phyloP scores from a whole-genome alignment of 805 yeast genomes.

The Suhomyces kilbournensis region DNA sequence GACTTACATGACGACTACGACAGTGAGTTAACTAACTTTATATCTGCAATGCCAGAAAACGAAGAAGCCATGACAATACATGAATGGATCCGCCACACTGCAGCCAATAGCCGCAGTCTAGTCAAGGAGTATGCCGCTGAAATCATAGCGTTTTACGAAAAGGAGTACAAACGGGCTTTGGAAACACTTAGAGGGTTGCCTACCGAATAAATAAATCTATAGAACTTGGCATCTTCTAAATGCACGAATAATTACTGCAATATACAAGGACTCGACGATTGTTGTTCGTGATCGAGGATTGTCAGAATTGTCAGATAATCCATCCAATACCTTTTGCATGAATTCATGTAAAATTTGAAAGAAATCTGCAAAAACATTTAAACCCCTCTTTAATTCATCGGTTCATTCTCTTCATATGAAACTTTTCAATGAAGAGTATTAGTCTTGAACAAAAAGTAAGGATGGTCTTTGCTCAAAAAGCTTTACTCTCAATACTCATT shows the following conservation, averaged over 20 bases:
- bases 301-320: background rate
- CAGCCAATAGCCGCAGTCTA: constrained; percentile 50
- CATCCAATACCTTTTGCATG: no score
- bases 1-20: constrained; percentile 59
- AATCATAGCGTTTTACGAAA: constrained; percentile 47
- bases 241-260: background rate
- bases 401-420: background rate
- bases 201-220: constrained; percentile 8
- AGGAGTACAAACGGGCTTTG: constrained; percentile 52
- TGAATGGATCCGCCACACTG: constrained; percentile 63
- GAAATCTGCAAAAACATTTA: background rate
- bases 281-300: background rate
- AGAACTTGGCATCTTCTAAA: background rate
- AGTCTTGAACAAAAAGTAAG: background rate
- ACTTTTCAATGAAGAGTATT: background rate
- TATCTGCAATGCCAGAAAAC: constrained; percentile 64
- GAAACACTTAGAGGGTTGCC: constrained; percentile 37
- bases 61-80: constrained; percentile 68
- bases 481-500: background rate
- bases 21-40: constrained; percentile 62
- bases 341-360: background rate
- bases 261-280: background rate
- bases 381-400: no score
- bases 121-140: constrained; percentile 45
- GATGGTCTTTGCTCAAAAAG: no score